phyloP scores from a whole-genome alignment of 352 stramenopile species.

The Pythium inflatum region DNA sequence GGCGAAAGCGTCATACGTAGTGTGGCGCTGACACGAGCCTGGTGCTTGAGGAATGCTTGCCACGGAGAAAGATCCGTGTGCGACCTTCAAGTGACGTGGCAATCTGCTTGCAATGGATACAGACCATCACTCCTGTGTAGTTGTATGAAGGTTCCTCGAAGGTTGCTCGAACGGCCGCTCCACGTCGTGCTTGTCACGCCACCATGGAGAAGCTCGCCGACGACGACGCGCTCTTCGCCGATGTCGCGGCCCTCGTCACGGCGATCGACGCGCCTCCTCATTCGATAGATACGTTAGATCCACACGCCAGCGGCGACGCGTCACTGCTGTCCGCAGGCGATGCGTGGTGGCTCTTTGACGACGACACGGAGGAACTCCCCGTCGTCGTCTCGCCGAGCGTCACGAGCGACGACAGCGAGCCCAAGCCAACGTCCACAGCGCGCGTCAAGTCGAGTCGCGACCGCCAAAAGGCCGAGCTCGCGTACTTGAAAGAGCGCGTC shows the following conservation, averaged over 20 bases:
- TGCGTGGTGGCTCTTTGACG: neutral
- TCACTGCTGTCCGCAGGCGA: neutral
- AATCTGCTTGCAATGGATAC: neutral
- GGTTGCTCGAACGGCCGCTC: neutral
- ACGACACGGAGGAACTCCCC: too few relatives aligned
- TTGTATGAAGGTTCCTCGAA: constrained; percentile 6
- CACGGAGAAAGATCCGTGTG: neutral
- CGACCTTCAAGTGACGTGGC: neutral
- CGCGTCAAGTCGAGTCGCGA: constrained; percentile 1
- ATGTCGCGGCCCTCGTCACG: neutral
- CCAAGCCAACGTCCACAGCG: neutral
- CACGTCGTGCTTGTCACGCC: neutral
- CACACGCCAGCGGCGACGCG: too few relatives aligned
- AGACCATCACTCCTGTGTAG: neutral
- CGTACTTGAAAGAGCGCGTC: constrained; percentile 8
- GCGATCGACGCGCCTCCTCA: neutral
- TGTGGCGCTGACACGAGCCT: too few relatives aligned
- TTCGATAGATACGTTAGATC: too few relatives aligned
- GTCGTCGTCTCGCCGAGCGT: neutral
- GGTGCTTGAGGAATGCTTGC: too few relatives aligned
- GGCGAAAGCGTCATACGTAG: too few relatives aligned
- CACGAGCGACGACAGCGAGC: neutral
- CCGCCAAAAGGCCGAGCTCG: constrained; percentile 11
- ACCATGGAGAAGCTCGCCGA: constrained; percentile 4
- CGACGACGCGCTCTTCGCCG: neutral